Conservation (phyloP, 768 basidiomycete species). For the Boletus bicolor region DNA sequence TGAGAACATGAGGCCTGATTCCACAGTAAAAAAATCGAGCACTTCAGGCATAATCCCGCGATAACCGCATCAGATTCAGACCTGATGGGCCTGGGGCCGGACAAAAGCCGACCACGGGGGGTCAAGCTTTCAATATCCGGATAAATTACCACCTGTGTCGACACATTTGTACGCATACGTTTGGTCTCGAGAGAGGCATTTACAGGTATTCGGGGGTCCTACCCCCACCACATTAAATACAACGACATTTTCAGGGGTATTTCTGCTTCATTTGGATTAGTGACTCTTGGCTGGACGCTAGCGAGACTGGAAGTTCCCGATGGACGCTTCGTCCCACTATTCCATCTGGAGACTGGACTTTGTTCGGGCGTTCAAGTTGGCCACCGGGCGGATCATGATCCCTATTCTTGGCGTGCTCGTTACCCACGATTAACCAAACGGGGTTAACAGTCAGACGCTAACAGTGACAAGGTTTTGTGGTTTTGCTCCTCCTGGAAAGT, state of each 20-base stretch:
- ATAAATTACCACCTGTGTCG: too few relatives aligned
- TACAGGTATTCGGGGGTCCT: too few relatives aligned
- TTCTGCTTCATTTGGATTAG: constrained; percentile 59
- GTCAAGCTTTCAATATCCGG: too few relatives aligned
- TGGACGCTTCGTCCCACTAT: constrained; percentile 41
- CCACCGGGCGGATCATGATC: constrained; percentile 52
- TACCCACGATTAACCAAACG: constrained; percentile 41
- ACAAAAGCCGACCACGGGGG: too few relatives aligned
- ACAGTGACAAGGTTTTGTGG: constrained; percentile 54
- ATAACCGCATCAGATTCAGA: too few relatives aligned
- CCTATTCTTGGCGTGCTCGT: constrained; percentile 63
- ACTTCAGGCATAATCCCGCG: too few relatives aligned
- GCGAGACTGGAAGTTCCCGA: constrained; percentile 54
- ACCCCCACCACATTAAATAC: constrained; percentile 59
- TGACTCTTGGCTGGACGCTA: constrained; percentile 60
- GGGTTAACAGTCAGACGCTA: constrained; percentile 42
- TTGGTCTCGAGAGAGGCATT: too few relatives aligned
- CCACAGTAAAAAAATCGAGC: too few relatives aligned
- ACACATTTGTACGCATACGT: too few relatives aligned
- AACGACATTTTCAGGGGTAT: constrained; percentile 57
- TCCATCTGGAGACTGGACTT: constrained; percentile 41
- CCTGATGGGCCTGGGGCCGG: too few relatives aligned
- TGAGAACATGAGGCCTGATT: too few relatives aligned
- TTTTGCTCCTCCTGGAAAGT: constrained; percentile 15
- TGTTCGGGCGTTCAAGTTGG: constrained; percentile 41